Evolutionary conservation across 805 yeast genomes (phyloP), one percentile per base, ranked within the genome.

Genomic region (Saccharomycopsis guyanensis): DNA sequence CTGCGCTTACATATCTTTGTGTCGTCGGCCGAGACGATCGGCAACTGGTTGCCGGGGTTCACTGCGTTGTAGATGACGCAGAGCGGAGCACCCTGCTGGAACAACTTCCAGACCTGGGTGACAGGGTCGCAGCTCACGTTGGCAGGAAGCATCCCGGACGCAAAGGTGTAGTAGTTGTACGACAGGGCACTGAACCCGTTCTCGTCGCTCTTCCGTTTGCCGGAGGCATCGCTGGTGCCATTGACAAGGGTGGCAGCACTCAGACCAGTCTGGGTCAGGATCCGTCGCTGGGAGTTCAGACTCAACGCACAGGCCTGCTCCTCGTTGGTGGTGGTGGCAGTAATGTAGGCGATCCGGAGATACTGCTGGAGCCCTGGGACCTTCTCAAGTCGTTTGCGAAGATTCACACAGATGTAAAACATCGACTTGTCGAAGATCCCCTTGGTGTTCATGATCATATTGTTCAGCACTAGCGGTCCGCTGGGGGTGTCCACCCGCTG

Each of bases 21-120:
- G 60, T 91, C 96, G 58, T 84, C 91, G 29, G 91, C 78, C 16
- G 82, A 75, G 4, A 82, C 76, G 13, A 80, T 73, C 1, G 82
- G 72, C 38, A 83, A 67, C 45, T 80, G 76, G 45, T 73, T 71
- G 18, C 18, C 23, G 1, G 82, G 80, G 45, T 71, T 71, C 18
- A 87, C 72, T 12, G 78, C 69, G 64, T 93, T 91, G 69, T 83
- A 86, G 5, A 91, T 67, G 36, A 86, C 75, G 62, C 97, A 89
- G 36, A 93, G 68, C 3, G 97, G 95, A 2, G 94, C 82, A 8
- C 97, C 98, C 57, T 85, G 87, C 57, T 91, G 94, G 57, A 93
- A 80, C 29, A 93, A 67, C 54, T 86, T 81, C 78, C 96, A 85
- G 37, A 93, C 61, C 52, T 87, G 89, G 1, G 96, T 87, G 2